Base-by-base conservation (phyloP, 495 filamentous ascomycete genomes). In the Talaromyces wortmannii region DNA sequence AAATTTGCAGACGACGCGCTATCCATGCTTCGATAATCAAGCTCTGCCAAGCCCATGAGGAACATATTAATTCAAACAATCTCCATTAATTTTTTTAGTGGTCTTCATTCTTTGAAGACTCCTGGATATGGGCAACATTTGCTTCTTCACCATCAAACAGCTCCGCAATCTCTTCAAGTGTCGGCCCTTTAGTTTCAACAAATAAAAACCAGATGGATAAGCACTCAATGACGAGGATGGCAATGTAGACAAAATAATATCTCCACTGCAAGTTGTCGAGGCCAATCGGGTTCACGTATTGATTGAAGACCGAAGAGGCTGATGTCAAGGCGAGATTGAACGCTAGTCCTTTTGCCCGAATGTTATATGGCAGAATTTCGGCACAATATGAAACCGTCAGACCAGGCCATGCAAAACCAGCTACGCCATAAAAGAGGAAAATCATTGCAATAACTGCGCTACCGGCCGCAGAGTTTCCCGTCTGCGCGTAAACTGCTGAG, bases 301-400 rank as follows among this genome's bases (percentile, higher is more conserved):
- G 72, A 50, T 76, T 74, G 49, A 84, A 69, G 1, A 78, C 77
- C 18, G 81, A 68, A 32, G 81, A 68, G 29, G 74, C 78, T 12
- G 44, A 10, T 7, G 80, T 81, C 67, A 78, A 75, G 47, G 79
- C 69, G 73, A 84, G 80, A 67, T 53, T 42, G 31, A 62, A 40
- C 2, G 65, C 61, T 12, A 87, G 78, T 44, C 83, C 83, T 69
- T 86, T 89, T 23, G 83, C 83, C 7, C 83, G 79, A 48, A 87
- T 73, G 48, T 79, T 75, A 70, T 80, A 89, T 0, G 83, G 83
- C 12, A 85, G 67, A 18, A 88, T 79, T 69, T 88, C 85, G n/a
- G 83, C 71, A 2, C 75, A 72, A 57, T 83, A 83, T 11, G 80
- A 78, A 45, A 85, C 76, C 17, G 83, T 68, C 44, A 86, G 69